Conservation (phyloP, 2,329 filamentous ascomycete species). For the Botrytis cinerea region DNA sequence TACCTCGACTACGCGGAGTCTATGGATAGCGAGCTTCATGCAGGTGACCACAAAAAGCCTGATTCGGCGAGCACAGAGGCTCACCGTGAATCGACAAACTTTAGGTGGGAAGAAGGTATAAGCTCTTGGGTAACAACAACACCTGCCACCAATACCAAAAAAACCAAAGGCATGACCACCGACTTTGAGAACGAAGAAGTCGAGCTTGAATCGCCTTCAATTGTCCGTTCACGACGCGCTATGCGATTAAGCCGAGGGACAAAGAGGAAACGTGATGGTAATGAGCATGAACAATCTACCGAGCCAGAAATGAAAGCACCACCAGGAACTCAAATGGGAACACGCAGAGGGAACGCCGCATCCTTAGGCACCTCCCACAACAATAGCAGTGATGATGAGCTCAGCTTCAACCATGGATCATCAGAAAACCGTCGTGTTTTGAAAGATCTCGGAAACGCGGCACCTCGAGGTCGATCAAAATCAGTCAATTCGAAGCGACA, state of each 20-base stretch:
- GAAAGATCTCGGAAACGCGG: constrained; percentile 29
- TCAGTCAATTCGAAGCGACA: not conserved
- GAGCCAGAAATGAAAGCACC: not conserved
- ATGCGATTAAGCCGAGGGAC: not conserved
- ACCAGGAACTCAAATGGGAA: constrained; percentile 24
- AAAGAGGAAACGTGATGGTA: not conserved
- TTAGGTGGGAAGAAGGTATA: constrained; percentile 58
- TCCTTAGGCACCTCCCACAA: constrained; percentile 21
- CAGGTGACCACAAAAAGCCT: not conserved
- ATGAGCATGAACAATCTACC: not conserved
- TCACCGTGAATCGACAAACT: constrained; percentile 34
- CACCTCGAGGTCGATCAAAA: not conserved
- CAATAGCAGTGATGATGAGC: constrained; percentile 40
- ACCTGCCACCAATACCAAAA: constrained; percentile 40
- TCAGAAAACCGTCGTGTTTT: constrained; percentile 27
- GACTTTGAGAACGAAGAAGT: constrained; percentile 20
- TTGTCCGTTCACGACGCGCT: constrained; percentile 7
- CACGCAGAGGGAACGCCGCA: not conserved
- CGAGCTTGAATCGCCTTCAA: constrained; percentile 32
- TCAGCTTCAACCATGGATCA: constrained; percentile 33
- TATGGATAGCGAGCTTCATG: constrained; percentile 29
- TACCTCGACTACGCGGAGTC: constrained; percentile 40
- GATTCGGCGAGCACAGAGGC: constrained; percentile 25
- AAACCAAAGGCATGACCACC: constrained; percentile 19
- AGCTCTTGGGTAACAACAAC: constrained; percentile 57